Percentiles rank a stretch among this genome's conserved stretches.
phyloP scores from a whole-genome alignment of 805 yeast genomes.

The Naumovozyma castellii region DNA sequence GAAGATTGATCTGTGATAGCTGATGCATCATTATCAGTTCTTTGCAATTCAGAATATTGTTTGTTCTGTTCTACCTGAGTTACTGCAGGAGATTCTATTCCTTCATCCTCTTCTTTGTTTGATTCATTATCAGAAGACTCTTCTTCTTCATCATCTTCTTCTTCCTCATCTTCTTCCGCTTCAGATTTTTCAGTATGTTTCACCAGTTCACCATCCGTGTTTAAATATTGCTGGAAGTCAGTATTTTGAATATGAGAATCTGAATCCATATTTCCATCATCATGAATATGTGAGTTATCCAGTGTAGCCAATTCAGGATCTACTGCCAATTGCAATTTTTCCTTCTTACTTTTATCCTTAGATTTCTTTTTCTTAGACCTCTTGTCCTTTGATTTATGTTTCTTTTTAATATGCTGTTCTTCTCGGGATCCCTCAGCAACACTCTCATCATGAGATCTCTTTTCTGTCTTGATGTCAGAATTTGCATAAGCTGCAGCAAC shows the following conservation, averaged over 20 bases:
- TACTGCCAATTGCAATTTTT: constrained; percentile 32
- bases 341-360: constrained; percentile 5
- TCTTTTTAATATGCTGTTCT: constrained; percentile 8
- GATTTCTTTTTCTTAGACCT: constrained; percentile 3
- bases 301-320: constrained; percentile 50
- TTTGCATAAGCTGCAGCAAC: constrained; percentile 27
- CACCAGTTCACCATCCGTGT: constrained; percentile 22
- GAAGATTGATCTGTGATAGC: constrained; percentile 1
- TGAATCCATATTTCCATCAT: constrained; percentile 56
- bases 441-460: constrained; percentile 8
- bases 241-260: constrained; percentile 46
- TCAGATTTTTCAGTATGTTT: not conserved
- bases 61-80: not conserved
- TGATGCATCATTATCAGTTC: constrained; percentile 4
- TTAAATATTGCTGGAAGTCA: constrained; percentile 30
- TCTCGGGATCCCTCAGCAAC: constrained; percentile 8
- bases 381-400: constrained; percentile 12
- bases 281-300: constrained; percentile 27
- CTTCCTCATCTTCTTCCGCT: constrained; percentile 12
- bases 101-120: constrained; percentile 1
- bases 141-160: constrained; percentile 8
- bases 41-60: constrained; percentile 11
- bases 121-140: constrained; percentile 3
- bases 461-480: not conserved
- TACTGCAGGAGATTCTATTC: not conserved